phyloP scores from a whole-genome alignment of 768 basidiomycete species.

The Calocybe gangraenosa region DNA sequence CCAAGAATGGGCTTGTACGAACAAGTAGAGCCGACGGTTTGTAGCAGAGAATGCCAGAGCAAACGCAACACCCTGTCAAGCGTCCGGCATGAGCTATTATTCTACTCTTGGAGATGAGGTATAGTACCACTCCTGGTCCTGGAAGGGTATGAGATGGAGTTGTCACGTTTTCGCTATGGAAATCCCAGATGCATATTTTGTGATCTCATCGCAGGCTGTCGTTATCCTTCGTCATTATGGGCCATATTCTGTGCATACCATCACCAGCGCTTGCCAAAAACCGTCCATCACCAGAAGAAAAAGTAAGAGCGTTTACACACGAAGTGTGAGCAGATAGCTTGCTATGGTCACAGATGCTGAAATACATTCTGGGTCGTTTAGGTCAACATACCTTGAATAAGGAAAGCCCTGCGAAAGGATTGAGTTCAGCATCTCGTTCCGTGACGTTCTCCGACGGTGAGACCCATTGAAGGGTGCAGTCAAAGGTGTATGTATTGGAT shows the following conservation, averaged over 20 bases:
- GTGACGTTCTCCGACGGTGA: not conserved
- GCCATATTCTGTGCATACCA: conserved; percentile 34
- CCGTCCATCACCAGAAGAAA: conserved; percentile 56
- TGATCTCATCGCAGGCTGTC: conserved; percentile 35
- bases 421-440: conserved; percentile 17
- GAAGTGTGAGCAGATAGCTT: conserved; percentile 46
- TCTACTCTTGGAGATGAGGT: too few species aligned
- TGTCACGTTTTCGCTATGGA: conserved; percentile 53
- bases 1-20: conserved; percentile 7
- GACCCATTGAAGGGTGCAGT: not conserved
- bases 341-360: conserved; percentile 16
- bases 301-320: conserved; percentile 61
- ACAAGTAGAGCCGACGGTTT: conserved; percentile 22
- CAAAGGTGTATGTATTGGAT: conserved; percentile 3
- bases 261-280: conserved; percentile 71
- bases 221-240: not conserved
- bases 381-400: conserved; percentile 29
- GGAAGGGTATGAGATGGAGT: conserved; percentile 36
- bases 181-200: conserved; percentile 59
- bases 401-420: conserved; percentile 29
- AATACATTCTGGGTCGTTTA: not conserved
- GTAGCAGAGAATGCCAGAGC: conserved; percentile 65
- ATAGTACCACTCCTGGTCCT: conserved; percentile 39
- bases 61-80: conserved; percentile 65
- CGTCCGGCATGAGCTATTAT: not conserved